A percentile compares a stretch with the other conserved stretches of the same genome.
Evolutionary conservation across 2,329 filamentous ascomycete species (phyloP).

Genomic region (Ambrosiella cleistominuta): DNA sequence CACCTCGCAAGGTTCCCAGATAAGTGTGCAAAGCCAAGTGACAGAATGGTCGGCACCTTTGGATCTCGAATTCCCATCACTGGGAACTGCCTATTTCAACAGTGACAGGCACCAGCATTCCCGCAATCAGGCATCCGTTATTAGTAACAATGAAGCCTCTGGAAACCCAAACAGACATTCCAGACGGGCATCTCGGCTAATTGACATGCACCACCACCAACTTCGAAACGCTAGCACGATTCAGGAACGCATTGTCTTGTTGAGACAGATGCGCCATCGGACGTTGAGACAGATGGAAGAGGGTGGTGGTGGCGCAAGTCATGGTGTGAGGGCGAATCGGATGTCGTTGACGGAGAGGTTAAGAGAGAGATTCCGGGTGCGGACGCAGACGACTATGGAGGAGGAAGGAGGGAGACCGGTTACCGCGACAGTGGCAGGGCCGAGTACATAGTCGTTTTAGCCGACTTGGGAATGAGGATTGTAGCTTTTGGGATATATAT

Average conservation of each 20-base stretch:
- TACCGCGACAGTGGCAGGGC: neutral
- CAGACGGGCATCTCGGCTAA: neutral
- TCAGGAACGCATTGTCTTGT: conserved; percentile 43
- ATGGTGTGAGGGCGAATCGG: neutral
- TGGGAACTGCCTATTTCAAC: neutral
- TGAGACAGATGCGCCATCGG: conserved; percentile 27
- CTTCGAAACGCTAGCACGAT: conserved; percentile 37
- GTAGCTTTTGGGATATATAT: too few species aligned
- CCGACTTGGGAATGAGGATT: neutral
- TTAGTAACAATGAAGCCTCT: neutral
- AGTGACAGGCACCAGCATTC: neutral
- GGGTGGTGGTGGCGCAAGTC: neutral
- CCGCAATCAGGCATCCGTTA: neutral
- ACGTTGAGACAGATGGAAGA: neutral
- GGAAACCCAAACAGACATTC: neutral
- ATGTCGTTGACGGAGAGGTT: conserved; percentile 23
- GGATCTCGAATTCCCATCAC: neutral
- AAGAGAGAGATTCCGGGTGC: conserved; percentile 35
- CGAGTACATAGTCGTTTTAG: neutral
- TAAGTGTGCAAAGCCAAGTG: neutral
- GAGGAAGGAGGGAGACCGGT: neutral
- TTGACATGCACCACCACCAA: conserved; percentile 33
- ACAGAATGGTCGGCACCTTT: neutral
- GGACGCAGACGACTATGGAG: conserved; percentile 24
- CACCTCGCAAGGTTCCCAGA: neutral